phyloP scores from a whole-genome alignment of 306 rosid genomes.

The Vigna nakashimae region DNA sequence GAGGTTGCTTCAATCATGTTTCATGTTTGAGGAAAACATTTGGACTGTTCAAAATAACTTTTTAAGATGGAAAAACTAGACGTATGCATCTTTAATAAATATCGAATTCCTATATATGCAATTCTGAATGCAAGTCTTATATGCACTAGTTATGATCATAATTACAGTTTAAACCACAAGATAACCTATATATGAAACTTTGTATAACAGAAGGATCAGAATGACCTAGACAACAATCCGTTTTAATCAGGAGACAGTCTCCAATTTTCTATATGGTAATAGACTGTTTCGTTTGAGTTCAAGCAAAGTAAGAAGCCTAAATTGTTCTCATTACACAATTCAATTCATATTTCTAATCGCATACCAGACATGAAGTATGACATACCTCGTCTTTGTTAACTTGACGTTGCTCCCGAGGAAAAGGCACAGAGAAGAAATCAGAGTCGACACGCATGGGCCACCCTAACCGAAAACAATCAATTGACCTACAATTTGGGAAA shows the following conservation, averaged over 20 bases:
- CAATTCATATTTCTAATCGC: background rate
- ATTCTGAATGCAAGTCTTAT: conserved; percentile 3
- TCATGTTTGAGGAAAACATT: conserved; percentile 26
- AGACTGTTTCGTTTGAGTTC: background rate
- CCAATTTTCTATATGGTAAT: background rate
- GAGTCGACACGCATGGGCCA: conserved; percentile 95
- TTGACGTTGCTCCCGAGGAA: conserved; percentile 31
- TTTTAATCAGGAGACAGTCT: conserved; percentile 2
- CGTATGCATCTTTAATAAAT: conserved; percentile 8
- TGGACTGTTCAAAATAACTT: conserved; percentile 32
- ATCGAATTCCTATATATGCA: background rate
- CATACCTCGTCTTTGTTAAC: conserved; percentile 70
- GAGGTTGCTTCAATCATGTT: conserved; percentile 10
- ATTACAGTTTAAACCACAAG: background rate
- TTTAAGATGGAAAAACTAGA: background rate
- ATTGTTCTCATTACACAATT: background rate
- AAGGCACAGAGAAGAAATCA: conserved; percentile 70
- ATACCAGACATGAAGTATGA: conserved; percentile 34
- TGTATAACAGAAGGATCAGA: background rate
- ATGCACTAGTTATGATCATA: background rate
- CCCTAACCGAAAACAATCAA: conserved; percentile 80
- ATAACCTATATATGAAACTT: conserved; percentile 1
- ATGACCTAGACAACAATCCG: conserved; percentile 16
- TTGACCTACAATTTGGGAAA: conserved; percentile 69
- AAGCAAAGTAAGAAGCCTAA: conserved; percentile 10